A percentile compares a stretch with the other conserved stretches of the same genome.
Conservation (phyloP, 495 filamentous ascomycete genomes). For the Cudoniella acicularis region DNA sequence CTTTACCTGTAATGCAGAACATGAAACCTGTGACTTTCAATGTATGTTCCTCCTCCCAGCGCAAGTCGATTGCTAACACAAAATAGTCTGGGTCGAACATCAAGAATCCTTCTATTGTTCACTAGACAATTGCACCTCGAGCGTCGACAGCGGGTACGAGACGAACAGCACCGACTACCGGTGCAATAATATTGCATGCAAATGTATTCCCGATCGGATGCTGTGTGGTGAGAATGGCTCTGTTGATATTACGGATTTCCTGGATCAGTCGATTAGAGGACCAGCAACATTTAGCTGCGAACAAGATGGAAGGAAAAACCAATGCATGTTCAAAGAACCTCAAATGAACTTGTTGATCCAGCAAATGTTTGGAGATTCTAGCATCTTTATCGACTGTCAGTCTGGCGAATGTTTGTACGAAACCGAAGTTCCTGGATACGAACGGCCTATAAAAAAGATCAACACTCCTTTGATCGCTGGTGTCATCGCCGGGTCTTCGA, state of each 20-base stretch:
- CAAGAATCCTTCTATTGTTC: conserved; percentile 95
- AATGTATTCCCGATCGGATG: conserved; percentile 87
- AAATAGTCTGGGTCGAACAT: conserved; percentile 85
- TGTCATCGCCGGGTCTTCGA: conserved; percentile 80
- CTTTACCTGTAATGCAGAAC: conserved; percentile 79
- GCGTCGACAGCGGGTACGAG: conserved; percentile 58
- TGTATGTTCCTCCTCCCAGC: conserved; percentile 49
- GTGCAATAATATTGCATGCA: conserved; percentile 79
- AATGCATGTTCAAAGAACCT: conserved; percentile 83
- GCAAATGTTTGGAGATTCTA: conserved; percentile 83
- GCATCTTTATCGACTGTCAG: conserved; percentile 76
- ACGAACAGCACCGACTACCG: conserved; percentile 79
- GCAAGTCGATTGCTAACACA: conserved; percentile 33
- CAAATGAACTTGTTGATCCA: conserved; percentile 87
- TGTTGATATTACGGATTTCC: conserved; percentile 87
- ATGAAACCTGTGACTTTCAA: conserved; percentile 83
- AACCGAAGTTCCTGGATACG: conserved; percentile 88
- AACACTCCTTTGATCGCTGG: conserved; percentile 95
- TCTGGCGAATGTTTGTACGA: conserved; percentile 90
- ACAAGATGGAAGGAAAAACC: conserved; percentile 53
- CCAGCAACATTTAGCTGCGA: conserved; percentile 77
- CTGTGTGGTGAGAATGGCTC: conserved; percentile 89
- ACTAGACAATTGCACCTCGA: conserved; percentile 75
- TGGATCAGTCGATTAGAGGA: conserved; percentile 73
- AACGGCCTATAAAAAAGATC: conserved; percentile 86